Evolutionary conservation across 441 rosid species (phyloP).

Genomic region (Pelargonium fulgidum): DNA sequence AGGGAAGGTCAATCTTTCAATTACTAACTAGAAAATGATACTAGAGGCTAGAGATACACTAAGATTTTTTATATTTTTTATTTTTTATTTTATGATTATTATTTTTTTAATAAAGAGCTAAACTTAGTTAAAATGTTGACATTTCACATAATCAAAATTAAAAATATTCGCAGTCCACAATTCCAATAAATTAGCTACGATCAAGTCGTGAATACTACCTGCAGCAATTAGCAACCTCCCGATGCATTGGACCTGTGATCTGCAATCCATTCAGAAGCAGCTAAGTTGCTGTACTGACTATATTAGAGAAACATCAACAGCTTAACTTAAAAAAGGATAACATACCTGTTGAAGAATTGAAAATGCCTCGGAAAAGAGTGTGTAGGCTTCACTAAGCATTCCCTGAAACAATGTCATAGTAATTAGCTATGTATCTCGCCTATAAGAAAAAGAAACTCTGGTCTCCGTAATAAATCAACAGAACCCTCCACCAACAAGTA

Average conservation of each 20-base stretch:
- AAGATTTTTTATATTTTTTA: too few relatives aligned
- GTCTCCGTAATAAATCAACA: too few relatives aligned
- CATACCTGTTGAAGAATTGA: slow-evolving; percentile 94
- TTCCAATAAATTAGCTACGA: too few relatives aligned
- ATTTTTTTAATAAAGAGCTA: too few relatives aligned
- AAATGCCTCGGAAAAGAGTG: slow-evolving; percentile 92
- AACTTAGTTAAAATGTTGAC: too few relatives aligned
- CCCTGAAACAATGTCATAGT: slow-evolving; percentile 46
- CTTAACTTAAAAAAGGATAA: slow-evolving; percentile 1
- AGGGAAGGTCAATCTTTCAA: too few relatives aligned
- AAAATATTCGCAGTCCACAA: too few relatives aligned
- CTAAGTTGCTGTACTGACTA: slow-evolving; percentile 1
- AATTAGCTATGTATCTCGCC: background rate
- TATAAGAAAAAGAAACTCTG: too few relatives aligned
- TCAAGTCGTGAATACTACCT: slow-evolving; percentile 39
- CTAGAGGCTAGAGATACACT: too few relatives aligned
- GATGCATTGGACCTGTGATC: slow-evolving; percentile 99
- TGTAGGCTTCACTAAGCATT: slow-evolving; percentile 92
- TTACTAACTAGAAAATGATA: too few relatives aligned
- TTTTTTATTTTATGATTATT: too few relatives aligned
- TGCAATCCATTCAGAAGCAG: slow-evolving; percentile 29
- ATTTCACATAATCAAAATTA: too few relatives aligned
- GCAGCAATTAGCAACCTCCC: slow-evolving; percentile 98
- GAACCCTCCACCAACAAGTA: background rate
- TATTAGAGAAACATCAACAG: background rate